These are phyloP conservation scores for Actinomucor elegans DNA, from an alignment of 371 early-diverging fungal genomes.

Conservation along the genomic window DNA sequence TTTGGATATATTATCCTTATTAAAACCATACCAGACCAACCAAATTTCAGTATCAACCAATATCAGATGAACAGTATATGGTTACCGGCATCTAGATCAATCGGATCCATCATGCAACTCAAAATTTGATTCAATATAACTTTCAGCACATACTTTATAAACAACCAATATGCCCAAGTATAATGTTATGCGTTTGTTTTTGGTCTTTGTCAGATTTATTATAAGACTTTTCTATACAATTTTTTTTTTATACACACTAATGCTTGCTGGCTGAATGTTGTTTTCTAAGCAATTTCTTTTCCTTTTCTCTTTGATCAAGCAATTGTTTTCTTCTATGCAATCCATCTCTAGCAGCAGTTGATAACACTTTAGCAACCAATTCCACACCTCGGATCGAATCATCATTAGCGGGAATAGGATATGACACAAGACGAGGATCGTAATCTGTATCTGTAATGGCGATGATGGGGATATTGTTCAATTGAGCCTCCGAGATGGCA, in stretches of 20 bases:
- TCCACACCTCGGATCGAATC: constrained; percentile 83
- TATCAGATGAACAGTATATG: too few species aligned
- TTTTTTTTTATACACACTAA: not conserved
- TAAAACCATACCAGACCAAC: too few species aligned
- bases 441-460: constrained; percentile 93
- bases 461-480: constrained; percentile 85
- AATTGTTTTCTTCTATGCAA: constrained; percentile 41
- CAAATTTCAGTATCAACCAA: too few species aligned
- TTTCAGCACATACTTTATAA: too few species aligned
- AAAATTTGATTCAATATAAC: too few species aligned
- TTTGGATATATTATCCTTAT: too few species aligned
- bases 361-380: constrained; percentile 82
- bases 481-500: constrained; percentile 82
- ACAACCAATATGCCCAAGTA: too few species aligned
- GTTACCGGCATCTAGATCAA: too few species aligned
- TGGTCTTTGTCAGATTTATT: too few species aligned
- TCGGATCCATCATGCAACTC: too few species aligned
- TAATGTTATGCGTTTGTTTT: too few species aligned
- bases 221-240: constrained; percentile 4
- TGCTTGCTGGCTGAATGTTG: constrained; percentile 19
- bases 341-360: constrained; percentile 78
- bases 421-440: constrained; percentile 86
- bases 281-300: constrained; percentile 21
- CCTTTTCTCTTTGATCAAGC: constrained; percentile 38
- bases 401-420: constrained; percentile 97